These are phyloP conservation scores for Euphorbia tirucalli DNA, from an alignment of 345 rosid genomes.

Conservation along the genomic window DNA sequence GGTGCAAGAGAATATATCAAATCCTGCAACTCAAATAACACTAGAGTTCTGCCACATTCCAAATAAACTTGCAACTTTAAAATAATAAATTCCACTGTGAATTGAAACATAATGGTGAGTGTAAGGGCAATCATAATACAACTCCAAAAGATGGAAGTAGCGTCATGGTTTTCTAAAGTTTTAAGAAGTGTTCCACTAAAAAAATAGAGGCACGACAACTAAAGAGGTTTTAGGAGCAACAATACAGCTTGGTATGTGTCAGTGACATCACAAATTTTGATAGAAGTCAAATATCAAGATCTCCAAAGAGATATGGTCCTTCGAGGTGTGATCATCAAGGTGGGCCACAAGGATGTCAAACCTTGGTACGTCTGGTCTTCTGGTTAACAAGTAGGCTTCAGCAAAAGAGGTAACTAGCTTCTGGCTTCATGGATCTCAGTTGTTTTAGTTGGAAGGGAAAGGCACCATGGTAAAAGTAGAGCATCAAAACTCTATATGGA, in stretches of 20 bases:
- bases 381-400: constrained; percentile 77
- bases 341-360: constrained; percentile 63
- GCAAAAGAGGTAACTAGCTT: constrained; percentile 74
- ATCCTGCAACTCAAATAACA: constrained; percentile 19
- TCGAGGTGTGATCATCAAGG: constrained; percentile 69
- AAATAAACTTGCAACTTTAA: constrained; percentile 9
- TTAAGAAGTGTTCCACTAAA: constrained; percentile 20
- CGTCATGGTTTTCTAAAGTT: constrained; percentile 34
- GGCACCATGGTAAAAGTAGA: constrained; percentile 67
- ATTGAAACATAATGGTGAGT: constrained; percentile 8
- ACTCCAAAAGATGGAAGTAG: constrained; percentile 28
- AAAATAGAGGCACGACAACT: constrained; percentile 43
- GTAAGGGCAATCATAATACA: constrained; percentile 31
- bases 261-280: constrained; percentile 51
- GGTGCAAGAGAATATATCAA: constrained; percentile 2
- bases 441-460: constrained; percentile 75
- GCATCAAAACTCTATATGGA: constrained; percentile 67
- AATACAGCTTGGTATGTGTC: constrained; percentile 62
- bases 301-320: constrained; percentile 62
- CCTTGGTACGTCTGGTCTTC: constrained; percentile 92
- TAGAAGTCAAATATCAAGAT: constrained; percentile 34
- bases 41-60: constrained; percentile 8
- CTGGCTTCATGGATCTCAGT: constrained; percentile 92
- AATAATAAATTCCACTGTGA: constrained; percentile 14
- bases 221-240: constrained; percentile 55